These are phyloP conservation scores for Vitis vinifera DNA, from an alignment of 164 flowering plant species.

Conservation along the genomic window ASM3070453v1 NC_081805.1:9972501-9973000, in stretches of 20 bases:
- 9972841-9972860: constrained; percentile 38
- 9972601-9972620: constrained; percentile 51
- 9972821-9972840: constrained; percentile 34
- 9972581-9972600: constrained; percentile 48
- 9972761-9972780: constrained; percentile 42
- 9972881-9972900: constrained; percentile 41
- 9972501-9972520: constrained; percentile 56
- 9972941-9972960: constrained; percentile 65
- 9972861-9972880: constrained; percentile 45
- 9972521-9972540: constrained; percentile 73
- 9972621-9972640: constrained; percentile 62
- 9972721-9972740: constrained; percentile 62
- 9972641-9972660: constrained; percentile 70
- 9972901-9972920: constrained; percentile 35
- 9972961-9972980: constrained; percentile 67
- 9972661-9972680: constrained; percentile 60
- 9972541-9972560: constrained; percentile 83
- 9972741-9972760: constrained; percentile 27
- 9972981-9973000: constrained; percentile 92
- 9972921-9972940: constrained; percentile 41
- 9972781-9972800: constrained; percentile 31
- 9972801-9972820: constrained; percentile 36
- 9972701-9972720: constrained; percentile 62
- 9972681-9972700: constrained; percentile 80
- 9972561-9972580: constrained; percentile 54